Evolutionary conservation across 768 basidiomycete species (phyloP).

Genomic region (Rhodotorula babjevae): DNA sequence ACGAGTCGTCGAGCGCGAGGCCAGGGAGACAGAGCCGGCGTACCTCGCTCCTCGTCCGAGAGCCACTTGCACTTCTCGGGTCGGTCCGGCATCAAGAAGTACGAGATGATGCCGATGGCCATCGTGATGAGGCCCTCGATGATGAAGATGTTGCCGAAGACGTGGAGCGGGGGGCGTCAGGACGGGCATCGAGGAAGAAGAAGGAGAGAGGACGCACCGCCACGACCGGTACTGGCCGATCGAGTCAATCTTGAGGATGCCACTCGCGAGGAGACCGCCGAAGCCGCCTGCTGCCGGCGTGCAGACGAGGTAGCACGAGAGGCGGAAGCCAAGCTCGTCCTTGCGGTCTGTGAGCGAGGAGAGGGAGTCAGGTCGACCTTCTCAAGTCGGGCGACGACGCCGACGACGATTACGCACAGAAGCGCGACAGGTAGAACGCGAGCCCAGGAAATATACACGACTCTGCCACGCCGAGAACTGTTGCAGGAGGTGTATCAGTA

Average conservation of each 20-base stretch:
- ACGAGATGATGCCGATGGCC: constrained; percentile 20
- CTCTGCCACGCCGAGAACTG: constrained; percentile 27
- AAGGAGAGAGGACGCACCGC: neutral
- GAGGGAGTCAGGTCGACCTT: neutral
- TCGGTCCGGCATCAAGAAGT: constrained; percentile 26
- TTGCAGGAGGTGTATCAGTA: neutral
- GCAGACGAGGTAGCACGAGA: constrained; percentile 25
- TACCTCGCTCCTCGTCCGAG: constrained; percentile 25
- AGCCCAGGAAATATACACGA: constrained; percentile 26
- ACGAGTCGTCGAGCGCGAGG: too few species aligned
- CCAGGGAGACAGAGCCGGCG: neutral
- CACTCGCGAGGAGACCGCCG: constrained; percentile 42
- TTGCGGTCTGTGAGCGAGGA: constrained; percentile 22
- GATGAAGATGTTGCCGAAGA: constrained; percentile 7
- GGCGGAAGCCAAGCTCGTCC: constrained; percentile 39
- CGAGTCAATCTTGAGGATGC: constrained; percentile 15
- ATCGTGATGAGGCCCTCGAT: constrained; percentile 38
- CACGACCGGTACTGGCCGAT: constrained; percentile 4
- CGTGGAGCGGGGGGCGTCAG: too few species aligned
- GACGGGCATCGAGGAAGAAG: too few species aligned
- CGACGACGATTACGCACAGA: neutral
- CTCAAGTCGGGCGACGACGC: too few species aligned
- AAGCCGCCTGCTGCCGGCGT: constrained; percentile 40
- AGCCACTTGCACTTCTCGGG: constrained; percentile 35
- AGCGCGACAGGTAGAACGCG: constrained; percentile 20